Evolutionary conservation across 2,329 filamentous ascomycete genomes (phyloP).

Genomic region (Venturia effusa): DNA sequence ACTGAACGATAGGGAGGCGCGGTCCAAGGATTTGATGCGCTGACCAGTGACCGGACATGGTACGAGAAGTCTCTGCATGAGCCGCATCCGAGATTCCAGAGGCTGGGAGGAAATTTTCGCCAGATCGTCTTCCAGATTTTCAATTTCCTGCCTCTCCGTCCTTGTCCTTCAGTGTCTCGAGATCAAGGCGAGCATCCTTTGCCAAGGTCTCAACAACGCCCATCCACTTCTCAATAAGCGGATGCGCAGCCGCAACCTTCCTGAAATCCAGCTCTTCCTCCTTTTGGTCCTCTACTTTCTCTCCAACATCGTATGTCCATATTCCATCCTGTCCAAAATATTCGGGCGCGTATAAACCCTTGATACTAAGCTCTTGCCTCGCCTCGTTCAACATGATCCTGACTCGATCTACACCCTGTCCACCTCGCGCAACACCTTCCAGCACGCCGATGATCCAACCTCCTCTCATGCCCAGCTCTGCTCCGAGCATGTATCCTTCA

Average conservation of each 20-base stretch:
- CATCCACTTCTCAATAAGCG: slow-evolving; percentile 11
- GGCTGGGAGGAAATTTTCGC: not conserved
- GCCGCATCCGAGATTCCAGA: not conserved
- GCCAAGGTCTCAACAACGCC: not conserved
- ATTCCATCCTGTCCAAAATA: slow-evolving; percentile 61
- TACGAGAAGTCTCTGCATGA: not conserved
- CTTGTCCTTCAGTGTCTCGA: not conserved
- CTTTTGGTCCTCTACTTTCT: slow-evolving; percentile 27
- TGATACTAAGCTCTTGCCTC: slow-evolving; percentile 47
- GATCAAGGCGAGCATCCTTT: slow-evolving; percentile 1
- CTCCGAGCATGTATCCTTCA: slow-evolving; percentile 77
- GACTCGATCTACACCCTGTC: slow-evolving; percentile 12
- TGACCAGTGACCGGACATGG: not conserved
- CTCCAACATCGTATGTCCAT: slow-evolving; percentile 53
- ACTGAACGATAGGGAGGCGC: not conserved
- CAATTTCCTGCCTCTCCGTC: not conserved
- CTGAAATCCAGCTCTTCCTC: slow-evolving; percentile 41
- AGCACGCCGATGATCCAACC: slow-evolving; percentile 69
- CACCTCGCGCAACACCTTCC: slow-evolving; percentile 50
- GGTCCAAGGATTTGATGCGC: not conserved
- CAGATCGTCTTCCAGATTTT: not conserved
- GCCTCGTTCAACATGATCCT: slow-evolving; percentile 33
- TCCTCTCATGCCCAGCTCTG: slow-evolving; percentile 61
- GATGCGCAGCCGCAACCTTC: slow-evolving; percentile 24
- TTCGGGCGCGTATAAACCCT: slow-evolving; percentile 51